phyloP scores from a whole-genome alignment of 345 rosid genomes.

The Gossypium herbaceum region DNA sequence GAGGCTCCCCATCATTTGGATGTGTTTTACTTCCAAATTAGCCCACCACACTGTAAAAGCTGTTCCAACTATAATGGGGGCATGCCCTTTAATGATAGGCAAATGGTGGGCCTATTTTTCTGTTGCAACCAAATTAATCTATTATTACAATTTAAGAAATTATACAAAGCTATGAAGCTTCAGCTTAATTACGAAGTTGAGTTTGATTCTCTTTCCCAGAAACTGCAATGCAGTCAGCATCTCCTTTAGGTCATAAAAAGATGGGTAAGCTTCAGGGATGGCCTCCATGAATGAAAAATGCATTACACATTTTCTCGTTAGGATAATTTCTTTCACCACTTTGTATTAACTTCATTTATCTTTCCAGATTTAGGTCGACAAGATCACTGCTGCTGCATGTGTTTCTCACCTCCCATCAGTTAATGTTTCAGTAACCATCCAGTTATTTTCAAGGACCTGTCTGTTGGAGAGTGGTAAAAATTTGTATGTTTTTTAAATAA shows the following conservation, averaged over 20 bases:
- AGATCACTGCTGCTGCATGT: neutral
- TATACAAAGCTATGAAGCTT: no score
- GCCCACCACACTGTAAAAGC: neutral
- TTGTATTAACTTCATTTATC: neutral
- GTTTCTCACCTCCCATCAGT: neutral
- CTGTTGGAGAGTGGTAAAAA: neutral
- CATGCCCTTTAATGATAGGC: slow-evolving; percentile 1
- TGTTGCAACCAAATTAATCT: neutral
- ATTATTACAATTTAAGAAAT: no score
- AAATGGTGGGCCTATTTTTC: neutral
- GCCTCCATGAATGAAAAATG: neutral
- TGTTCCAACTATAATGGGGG: neutral
- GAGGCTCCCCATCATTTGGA: neutral
- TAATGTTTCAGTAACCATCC: neutral
- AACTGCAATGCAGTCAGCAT: slow-evolving; percentile 1
- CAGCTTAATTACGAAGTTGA: no score
- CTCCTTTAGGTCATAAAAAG: neutral
- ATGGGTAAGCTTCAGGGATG: neutral
- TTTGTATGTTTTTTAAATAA: no score
- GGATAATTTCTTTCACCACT: neutral
- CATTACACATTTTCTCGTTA: neutral
- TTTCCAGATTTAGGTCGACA: neutral
- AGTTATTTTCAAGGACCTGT: neutral
- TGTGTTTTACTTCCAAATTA: neutral
- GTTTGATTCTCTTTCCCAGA: neutral